Evolutionary conservation across 202 grass and related monocot genomes (phyloP).

Genomic region (Bolboschoenoplectus hybrid): DNA sequence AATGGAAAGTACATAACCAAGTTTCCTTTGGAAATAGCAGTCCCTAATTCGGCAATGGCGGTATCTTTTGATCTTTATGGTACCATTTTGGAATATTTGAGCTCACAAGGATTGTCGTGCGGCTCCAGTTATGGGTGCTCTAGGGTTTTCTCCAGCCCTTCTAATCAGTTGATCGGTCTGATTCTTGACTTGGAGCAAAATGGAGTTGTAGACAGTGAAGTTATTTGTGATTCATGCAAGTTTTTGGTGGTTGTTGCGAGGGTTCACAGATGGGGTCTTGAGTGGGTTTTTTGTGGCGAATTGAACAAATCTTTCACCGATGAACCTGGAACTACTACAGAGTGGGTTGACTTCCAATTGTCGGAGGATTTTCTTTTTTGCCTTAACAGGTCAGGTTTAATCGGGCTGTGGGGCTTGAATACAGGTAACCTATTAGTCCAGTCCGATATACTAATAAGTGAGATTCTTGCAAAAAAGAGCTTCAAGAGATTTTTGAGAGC

Average conservation of each 20-base stretch:
- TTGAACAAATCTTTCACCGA: conserved; percentile 54
- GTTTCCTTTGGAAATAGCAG: conserved; percentile 64
- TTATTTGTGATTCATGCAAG: conserved; percentile 35
- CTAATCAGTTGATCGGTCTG: conserved; percentile 69
- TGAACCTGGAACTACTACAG: conserved; percentile 43
- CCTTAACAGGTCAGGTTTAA: conserved; percentile 61
- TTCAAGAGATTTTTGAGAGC: conserved; percentile 80
- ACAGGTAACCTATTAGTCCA: conserved; percentile 48
- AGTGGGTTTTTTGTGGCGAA: conserved; percentile 80
- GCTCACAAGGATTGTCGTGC: conserved; percentile 56
- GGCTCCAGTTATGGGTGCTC: conserved; percentile 59
- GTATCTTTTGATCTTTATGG: conserved; percentile 80
- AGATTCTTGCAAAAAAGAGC: conserved; percentile 42
- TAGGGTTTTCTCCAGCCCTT: conserved; percentile 74
- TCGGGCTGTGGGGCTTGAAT: conserved; percentile 72
- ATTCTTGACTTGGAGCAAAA: conserved; percentile 41
- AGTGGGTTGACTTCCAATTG: conserved; percentile 89
- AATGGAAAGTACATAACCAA: conserved; percentile 66
- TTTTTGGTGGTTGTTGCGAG: conserved; percentile 62
- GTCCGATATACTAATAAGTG: conserved; percentile 47
- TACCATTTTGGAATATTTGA: conserved; percentile 69
- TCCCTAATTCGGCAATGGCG: conserved; percentile 72
- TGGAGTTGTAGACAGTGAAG: conserved; percentile 28
- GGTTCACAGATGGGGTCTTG: conserved; percentile 71
- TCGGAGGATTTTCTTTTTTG: conserved; percentile 82